Evolutionary conservation across 768 basidiomycete genomes (phyloP).

Genomic region (Cystoderma amianthinum): DNA sequence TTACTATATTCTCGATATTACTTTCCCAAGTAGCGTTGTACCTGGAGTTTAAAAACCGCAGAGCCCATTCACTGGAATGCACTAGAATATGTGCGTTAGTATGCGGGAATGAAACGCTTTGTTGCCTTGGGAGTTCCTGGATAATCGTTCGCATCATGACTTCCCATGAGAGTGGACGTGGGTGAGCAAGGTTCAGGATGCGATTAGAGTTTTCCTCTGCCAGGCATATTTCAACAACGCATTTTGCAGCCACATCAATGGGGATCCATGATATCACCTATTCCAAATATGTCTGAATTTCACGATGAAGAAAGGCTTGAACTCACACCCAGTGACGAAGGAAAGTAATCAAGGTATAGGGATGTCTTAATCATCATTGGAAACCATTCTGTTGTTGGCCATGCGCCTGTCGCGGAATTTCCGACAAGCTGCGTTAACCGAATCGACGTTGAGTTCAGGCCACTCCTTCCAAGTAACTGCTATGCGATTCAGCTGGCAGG

Average conservation of each 20-base stretch:
- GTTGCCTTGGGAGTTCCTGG: not conserved
- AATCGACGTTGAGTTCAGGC: constrained; percentile 25
- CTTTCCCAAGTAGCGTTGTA: not conserved
- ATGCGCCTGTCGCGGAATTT: constrained; percentile 28
- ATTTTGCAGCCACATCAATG: not conserved
- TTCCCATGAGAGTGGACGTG: not conserved
- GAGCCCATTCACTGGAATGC: not conserved
- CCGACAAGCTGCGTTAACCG: constrained; percentile 42
- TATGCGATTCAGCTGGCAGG: not conserved
- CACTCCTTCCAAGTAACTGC: constrained; percentile 30
- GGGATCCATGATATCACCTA: not conserved
- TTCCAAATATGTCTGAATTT: not conserved
- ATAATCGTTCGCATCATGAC: not conserved
- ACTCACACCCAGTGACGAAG: not conserved
- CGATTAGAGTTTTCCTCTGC: not conserved
- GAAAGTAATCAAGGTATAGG: not conserved
- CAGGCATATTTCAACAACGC: not conserved
- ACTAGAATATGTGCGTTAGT: not conserved
- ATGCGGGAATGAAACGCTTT: not conserved
- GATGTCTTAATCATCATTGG: constrained; percentile 27
- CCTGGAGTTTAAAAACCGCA: not conserved
- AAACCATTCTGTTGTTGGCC: constrained; percentile 40
- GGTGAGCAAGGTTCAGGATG: not conserved
- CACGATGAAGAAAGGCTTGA: not conserved
- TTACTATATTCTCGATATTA: not conserved